phyloP scores from a whole-genome alignment of 2,329 filamentous ascomycete species.

The Tolypocladium inflatum region DNA sequence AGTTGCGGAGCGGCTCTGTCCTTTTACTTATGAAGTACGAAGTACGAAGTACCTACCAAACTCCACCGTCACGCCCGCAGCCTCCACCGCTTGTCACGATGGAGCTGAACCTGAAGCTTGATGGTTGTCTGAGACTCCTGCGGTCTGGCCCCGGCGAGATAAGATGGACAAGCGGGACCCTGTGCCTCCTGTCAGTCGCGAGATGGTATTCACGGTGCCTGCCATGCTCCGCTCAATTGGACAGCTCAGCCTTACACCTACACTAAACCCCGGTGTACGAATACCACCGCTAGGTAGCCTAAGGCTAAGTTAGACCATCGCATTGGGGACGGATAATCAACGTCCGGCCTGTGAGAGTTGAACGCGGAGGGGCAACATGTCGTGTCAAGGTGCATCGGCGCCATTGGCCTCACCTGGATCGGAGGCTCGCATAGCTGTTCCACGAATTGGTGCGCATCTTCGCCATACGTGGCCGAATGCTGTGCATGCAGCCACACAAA shows the following conservation, averaged over 20 bases:
- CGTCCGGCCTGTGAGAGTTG: background rate
- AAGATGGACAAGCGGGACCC: background rate
- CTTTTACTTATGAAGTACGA: too few species aligned
- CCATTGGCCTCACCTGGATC: background rate
- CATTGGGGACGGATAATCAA: background rate
- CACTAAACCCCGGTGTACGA: background rate
- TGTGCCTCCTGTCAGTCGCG: background rate
- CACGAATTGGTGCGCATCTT: background rate
- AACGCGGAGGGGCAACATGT: background rate
- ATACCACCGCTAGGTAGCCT: background rate
- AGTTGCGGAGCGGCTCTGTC: too few species aligned
- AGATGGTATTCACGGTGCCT: background rate
- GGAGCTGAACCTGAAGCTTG: background rate
- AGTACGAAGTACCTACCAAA: background rate
- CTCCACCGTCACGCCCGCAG: background rate
- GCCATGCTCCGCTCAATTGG: background rate
- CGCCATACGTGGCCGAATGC: background rate
- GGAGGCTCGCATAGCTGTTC: background rate
- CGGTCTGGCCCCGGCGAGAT: background rate
- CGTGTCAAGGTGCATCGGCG: background rate
- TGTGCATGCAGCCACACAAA: too few species aligned
- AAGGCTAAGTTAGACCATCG: background rate
- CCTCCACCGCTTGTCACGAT: background rate
- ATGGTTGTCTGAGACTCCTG: background rate
- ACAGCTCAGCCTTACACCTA: background rate